Evolutionary conservation across 2,329 filamentous ascomycete genomes (phyloP).

Genomic region (Arachnomyces sp.): DNA sequence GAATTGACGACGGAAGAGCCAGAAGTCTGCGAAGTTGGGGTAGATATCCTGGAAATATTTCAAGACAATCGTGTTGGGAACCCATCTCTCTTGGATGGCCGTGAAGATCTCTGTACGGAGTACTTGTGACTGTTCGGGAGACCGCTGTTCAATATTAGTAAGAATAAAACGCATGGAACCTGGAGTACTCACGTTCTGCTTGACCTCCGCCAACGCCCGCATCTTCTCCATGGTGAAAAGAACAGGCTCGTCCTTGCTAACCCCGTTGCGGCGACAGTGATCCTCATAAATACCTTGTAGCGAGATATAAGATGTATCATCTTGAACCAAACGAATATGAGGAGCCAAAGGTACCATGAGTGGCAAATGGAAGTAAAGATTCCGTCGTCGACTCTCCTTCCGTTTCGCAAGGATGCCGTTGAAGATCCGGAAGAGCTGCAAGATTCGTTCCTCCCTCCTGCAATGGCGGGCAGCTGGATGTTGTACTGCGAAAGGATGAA

Average conservation of each 20-base stretch:
- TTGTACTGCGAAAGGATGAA: conserved; percentile 95
- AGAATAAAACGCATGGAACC: not conserved
- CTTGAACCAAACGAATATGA: conserved; percentile 89
- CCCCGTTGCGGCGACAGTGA: conserved; percentile 75
- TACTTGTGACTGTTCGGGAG: conserved; percentile 59
- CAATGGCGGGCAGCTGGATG: conserved; percentile 90
- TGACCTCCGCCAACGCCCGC: conserved; percentile 62
- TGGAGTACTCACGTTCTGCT: conserved; percentile 40
- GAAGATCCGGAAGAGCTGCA: conserved; percentile 95
- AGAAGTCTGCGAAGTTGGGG: conserved; percentile 87
- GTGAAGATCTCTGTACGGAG: conserved; percentile 86
- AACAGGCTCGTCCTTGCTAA: conserved; percentile 91
- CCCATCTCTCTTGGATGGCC: conserved; percentile 89
- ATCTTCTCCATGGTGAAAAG: conserved; percentile 94
- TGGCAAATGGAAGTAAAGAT: conserved; percentile 91
- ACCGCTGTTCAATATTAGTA: conserved; percentile 29
- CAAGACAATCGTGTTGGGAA: conserved; percentile 70
- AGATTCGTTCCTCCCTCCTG: conserved; percentile 83
- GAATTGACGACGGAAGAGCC: conserved; percentile 96
- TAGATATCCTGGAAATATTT: conserved; percentile 86
- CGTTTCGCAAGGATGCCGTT: conserved; percentile 85
- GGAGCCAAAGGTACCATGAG: conserved; percentile 93
- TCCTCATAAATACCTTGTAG: conserved; percentile 95
- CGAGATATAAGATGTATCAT: conserved; percentile 88
- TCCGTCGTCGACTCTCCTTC: conserved; percentile 88